These are phyloP conservation scores for Alternaria sp. DNA, from an alignment of 2,329 filamentous ascomycete species.

Conservation along the genomic window DNA sequence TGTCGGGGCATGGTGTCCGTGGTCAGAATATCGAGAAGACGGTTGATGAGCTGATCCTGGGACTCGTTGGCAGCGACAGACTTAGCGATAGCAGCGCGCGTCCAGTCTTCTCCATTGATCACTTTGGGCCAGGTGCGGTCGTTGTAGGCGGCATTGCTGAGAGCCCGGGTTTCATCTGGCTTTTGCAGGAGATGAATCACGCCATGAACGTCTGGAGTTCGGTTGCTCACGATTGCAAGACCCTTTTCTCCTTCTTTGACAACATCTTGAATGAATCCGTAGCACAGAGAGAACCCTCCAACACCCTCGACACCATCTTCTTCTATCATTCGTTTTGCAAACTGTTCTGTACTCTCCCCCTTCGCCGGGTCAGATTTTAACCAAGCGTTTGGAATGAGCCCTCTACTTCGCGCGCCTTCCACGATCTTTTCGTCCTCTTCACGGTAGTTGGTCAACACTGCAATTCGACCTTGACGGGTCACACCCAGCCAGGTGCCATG, in stretches of 20 bases:
- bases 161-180: conserved; percentile 63
- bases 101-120: conserved; percentile 63
- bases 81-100: conserved; percentile 59
- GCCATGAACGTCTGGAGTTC: conserved; percentile 61
- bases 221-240: conserved; percentile 69
- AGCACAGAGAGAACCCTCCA: conserved; percentile 70
- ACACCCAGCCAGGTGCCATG: conserved; percentile 73
- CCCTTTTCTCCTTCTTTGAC: conserved; percentile 30
- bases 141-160: conserved; percentile 69
- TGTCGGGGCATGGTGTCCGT: conserved; percentile 65
- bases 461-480: conserved; percentile 67
- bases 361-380: conserved; percentile 54
- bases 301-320: conserved; percentile 65
- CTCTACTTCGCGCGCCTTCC: conserved; percentile 61
- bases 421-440: conserved; percentile 59
- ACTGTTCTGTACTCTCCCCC: conserved; percentile 58
- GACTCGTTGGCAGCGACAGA: conserved; percentile 55
- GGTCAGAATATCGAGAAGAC: conserved; percentile 63
- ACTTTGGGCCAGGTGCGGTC: conserved; percentile 71
- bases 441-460: conserved; percentile 71
- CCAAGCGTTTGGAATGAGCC: conserved; percentile 68
- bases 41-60: conserved; percentile 61
- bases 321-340: conserved; percentile 64
- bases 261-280: conserved; percentile 62
- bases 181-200: conserved; percentile 61